Evolutionary conservation across 108 stramenopile species (phyloP).

Genomic region (Cyclotella choctawhatcheeana): DNA sequence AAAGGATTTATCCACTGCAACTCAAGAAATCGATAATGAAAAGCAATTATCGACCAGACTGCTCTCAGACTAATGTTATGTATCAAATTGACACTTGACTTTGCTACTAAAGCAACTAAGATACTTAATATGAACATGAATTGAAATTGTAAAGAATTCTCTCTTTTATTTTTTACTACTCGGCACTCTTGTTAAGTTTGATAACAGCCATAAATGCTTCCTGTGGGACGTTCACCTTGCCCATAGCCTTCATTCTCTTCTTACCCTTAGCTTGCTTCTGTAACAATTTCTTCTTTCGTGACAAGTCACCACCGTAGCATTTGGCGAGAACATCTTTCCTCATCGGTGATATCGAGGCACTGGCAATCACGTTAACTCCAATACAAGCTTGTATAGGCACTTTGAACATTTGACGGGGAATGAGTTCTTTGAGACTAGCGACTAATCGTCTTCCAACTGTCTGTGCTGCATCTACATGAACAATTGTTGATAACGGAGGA

Average conservation of each 20-base stretch:
- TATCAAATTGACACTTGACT: too few relatives aligned
- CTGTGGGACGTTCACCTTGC: conserved; percentile 97
- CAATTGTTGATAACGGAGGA: conserved; percentile 92
- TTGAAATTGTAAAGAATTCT: neutral
- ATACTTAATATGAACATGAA: neutral
- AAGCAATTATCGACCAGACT: too few relatives aligned
- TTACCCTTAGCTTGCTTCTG: conserved; percentile 99
- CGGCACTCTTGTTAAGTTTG: conserved; percentile 66
- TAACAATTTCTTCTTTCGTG: conserved; percentile 98
- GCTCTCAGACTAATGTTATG: too few relatives aligned
- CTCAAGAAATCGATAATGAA: too few relatives aligned
- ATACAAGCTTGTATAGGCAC: conserved; percentile 97
- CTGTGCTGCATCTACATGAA: conserved; percentile 92
- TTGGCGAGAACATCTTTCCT: conserved; percentile 99
- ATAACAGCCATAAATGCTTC: conserved; percentile 98
- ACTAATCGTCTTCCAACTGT: conserved; percentile 79
- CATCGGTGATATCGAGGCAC: conserved; percentile 90
- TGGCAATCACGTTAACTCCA: conserved; percentile 92
- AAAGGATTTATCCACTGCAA: too few relatives aligned
- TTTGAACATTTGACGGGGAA: conserved; percentile 98
- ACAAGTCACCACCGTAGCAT: conserved; percentile 98
- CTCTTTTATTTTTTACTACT: neutral
- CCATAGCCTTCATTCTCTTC: conserved; percentile 98
- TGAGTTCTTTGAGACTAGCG: conserved; percentile 89
- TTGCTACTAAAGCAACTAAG: too few relatives aligned